Conservation (phyloP, 2,329 filamentous ascomycete genomes). For the Fusarium pseudoanthophilum region DNA sequence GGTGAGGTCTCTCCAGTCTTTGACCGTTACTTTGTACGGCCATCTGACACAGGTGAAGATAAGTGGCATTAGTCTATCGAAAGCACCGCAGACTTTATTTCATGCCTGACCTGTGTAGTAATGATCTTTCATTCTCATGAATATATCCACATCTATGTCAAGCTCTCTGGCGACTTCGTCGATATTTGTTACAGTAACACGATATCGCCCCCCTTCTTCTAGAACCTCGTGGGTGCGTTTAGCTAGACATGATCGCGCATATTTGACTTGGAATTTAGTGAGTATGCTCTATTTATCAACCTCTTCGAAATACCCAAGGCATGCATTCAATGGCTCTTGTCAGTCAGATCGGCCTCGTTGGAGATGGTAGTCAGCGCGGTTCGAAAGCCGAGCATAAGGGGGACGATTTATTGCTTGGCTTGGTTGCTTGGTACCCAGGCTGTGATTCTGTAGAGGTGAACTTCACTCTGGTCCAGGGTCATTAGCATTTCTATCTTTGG, state of each 20-base stretch:
- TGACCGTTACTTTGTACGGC: background rate
- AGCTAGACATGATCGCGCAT: background rate
- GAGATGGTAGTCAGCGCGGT: no score
- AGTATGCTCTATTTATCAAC: background rate
- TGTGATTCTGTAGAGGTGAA: no score
- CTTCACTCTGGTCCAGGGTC: no score
- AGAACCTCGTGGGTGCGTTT: background rate
- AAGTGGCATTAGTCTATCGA: fast-evolving
- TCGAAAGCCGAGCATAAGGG: no score
- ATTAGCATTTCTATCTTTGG: no score
- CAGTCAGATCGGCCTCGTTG: no score
- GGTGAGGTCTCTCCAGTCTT: background rate
- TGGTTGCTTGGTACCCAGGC: no score
- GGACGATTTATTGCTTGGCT: no score
- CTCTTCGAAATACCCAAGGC: no score
- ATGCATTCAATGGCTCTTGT: no score
- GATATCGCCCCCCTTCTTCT: background rate
- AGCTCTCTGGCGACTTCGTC: fast-evolving
- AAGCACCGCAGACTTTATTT: background rate
- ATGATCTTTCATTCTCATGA: background rate
- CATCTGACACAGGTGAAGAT: background rate
- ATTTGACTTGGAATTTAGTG: background rate
- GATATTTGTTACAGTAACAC: fast-evolving
- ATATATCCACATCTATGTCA: fast-evolving
- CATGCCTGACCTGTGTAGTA: fast-evolving